phyloP scores from a whole-genome alignment of 2,329 filamentous ascomycete genomes.

The Cercospora berteroae region DNA sequence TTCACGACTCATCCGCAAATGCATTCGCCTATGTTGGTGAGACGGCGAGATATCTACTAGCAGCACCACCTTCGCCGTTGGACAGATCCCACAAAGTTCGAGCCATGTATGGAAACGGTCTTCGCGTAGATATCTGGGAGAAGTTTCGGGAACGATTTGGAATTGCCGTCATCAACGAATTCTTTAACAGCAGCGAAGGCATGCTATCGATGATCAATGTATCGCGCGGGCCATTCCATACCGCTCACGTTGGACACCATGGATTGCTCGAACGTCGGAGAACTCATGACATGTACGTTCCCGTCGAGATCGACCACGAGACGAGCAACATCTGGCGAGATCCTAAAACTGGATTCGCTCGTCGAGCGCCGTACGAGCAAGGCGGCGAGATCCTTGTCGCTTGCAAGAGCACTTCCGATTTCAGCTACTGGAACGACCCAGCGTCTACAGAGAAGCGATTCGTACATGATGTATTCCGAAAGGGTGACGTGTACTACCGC shows the following conservation, averaged over 20 bases:
- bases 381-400: conserved; percentile 75
- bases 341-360: conserved; percentile 65
- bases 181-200: conserved; percentile 76
- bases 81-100: conserved; percentile 60
- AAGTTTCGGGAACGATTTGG: conserved; percentile 64
- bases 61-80: conserved; percentile 61
- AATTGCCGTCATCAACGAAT: conserved; percentile 64
- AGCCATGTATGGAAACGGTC: conserved; percentile 64
- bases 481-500: conserved; percentile 79
- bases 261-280: conserved; percentile 59
- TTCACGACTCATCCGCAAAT: conserved; percentile 65
- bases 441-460: conserved; percentile 62
- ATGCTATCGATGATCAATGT: conserved; percentile 56
- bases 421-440: conserved; percentile 67
- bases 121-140: conserved; percentile 67
- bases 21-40: conserved; percentile 77
- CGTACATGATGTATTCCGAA: conserved; percentile 61
- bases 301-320: conserved; percentile 66
- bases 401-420: conserved; percentile 57
- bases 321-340: conserved; percentile 67
- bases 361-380: conserved; percentile 60
- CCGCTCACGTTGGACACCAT: conserved; percentile 68
- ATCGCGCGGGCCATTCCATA: conserved; percentile 57
- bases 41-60: conserved; percentile 70
- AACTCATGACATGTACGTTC: conserved; percentile 57